Conservation (phyloP, 2,329 filamentous ascomycete genomes). For the Fusarium siculi region DNA sequence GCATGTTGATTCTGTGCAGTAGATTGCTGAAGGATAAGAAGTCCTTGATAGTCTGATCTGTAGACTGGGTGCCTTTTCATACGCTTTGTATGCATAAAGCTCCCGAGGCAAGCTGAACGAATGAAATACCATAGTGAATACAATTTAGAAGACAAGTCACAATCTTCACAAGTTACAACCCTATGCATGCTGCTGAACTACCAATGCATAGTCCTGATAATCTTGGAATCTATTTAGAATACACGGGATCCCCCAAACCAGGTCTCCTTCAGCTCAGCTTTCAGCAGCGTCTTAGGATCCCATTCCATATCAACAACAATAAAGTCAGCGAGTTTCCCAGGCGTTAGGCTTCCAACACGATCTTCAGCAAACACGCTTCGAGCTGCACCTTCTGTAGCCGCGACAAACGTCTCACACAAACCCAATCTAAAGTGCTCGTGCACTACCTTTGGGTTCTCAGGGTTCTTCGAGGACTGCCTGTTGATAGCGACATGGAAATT, state of each 20-base stretch:
- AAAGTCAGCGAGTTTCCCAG: slow-evolving; percentile 65
- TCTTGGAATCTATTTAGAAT: too few species aligned
- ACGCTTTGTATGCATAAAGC: too few species aligned
- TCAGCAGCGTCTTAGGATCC: slow-evolving; percentile 57
- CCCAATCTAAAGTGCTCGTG: slow-evolving; percentile 63
- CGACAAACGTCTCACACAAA: slow-evolving; percentile 61
- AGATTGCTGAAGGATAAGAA: neutral
- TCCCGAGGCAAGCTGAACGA: too few species aligned
- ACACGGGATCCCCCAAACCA: slow-evolving; percentile 57
- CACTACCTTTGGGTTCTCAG: slow-evolving; percentile 52
- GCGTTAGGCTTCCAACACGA: slow-evolving; percentile 59
- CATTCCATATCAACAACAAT: slow-evolving; percentile 58
- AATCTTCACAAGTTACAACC: too few species aligned
- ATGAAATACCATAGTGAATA: too few species aligned
- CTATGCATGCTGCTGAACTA: too few species aligned
- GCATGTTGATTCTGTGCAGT: neutral
- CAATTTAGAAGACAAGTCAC: too few species aligned
- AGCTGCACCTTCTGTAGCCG: slow-evolving; percentile 62
- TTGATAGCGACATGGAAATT: slow-evolving; percentile 68
- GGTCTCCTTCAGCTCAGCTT: slow-evolving; percentile 59
- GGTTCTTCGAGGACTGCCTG: slow-evolving; percentile 62
- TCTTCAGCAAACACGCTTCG: slow-evolving; percentile 62
- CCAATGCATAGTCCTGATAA: too few species aligned
- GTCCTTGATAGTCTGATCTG: neutral
- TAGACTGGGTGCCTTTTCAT: too few species aligned